These are phyloP conservation scores for Curvularia sp. DNA, from an alignment of 2,329 filamentous ascomycete genomes.

Conservation along the genomic window DNA sequence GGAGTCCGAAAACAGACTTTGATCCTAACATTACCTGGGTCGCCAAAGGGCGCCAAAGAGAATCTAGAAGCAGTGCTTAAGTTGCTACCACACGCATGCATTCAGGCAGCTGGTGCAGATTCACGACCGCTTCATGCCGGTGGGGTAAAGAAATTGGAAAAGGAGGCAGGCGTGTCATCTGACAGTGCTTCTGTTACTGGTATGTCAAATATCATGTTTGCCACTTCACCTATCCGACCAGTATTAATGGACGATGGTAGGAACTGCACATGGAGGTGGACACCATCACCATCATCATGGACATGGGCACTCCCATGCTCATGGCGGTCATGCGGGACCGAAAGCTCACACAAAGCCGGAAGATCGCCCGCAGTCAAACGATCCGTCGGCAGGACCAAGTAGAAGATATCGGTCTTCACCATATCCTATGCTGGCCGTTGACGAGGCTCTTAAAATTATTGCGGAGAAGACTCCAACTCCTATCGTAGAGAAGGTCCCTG, in stretches of 20 bases:
- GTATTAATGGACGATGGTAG: slow-evolving; percentile 14
- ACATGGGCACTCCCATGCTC: neutral
- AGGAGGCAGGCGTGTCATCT: slow-evolving; percentile 69
- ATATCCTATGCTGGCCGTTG: slow-evolving; percentile 88
- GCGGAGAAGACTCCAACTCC: slow-evolving; percentile 73
- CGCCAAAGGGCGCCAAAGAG: slow-evolving; percentile 92
- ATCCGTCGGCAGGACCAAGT: slow-evolving; percentile 65
- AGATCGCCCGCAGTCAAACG: slow-evolving; percentile 64
- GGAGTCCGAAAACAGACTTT: slow-evolving; percentile 82
- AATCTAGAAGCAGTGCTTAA: slow-evolving; percentile 89
- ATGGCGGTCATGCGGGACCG: slow-evolving; percentile 49
- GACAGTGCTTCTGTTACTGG: slow-evolving; percentile 18
- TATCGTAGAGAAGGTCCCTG: slow-evolving; percentile 62
- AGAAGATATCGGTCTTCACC: slow-evolving; percentile 83
- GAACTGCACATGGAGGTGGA: slow-evolving; percentile 35
- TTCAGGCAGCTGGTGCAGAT: slow-evolving; percentile 82
- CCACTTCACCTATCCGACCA: no score
- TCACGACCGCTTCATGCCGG: slow-evolving; percentile 81
- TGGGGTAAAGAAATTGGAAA: slow-evolving; percentile 82
- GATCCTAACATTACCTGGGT: slow-evolving; percentile 89
- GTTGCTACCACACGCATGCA: slow-evolving; percentile 92
- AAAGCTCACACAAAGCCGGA: slow-evolving; percentile 75
- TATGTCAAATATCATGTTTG: slow-evolving; percentile 4
- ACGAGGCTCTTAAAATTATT: slow-evolving; percentile 78
- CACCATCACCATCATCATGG: slow-evolving; percentile 51